phyloP scores from a whole-genome alignment of 2,329 filamentous ascomycete species.

The Blastomyces gilchristii region DNA sequence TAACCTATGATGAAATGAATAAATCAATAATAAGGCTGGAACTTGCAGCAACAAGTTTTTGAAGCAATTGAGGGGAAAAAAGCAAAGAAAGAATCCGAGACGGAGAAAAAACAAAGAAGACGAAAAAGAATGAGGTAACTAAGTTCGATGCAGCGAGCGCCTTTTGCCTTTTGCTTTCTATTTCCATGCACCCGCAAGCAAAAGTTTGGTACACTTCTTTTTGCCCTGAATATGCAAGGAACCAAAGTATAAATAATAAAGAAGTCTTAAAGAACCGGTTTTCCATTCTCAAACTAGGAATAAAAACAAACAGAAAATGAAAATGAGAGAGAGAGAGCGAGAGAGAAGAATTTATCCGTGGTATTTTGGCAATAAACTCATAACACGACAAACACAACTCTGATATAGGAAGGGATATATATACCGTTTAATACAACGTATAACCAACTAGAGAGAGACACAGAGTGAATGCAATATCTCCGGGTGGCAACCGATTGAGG shows the following conservation, averaged over 20 bases:
- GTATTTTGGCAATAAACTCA: neutral
- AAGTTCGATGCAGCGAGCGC: neutral
- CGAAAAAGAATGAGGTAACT: neutral
- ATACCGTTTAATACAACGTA: too few species aligned
- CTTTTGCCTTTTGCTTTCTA: neutral
- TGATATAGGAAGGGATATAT: neutral
- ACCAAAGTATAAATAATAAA: neutral
- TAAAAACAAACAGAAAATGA: neutral
- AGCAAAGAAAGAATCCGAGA: neutral
- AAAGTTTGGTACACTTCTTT: neutral
- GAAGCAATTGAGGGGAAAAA: neutral
- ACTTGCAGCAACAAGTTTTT: neutral
- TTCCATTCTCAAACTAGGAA: neutral
- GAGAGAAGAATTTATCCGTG: neutral
- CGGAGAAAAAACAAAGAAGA: neutral
- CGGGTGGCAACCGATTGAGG: neutral
- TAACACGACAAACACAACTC: neutral
- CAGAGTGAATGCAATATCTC: neutral
- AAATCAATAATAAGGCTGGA: neutral
- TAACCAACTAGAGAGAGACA: neutral
- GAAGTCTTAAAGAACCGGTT: neutral
- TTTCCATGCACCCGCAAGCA: neutral
- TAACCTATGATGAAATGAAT: neutral
- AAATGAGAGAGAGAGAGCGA: neutral
- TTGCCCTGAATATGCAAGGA: neutral